Conservation (phyloP, 768 basidiomycete species). For the Lyophyllum atratum region DNA sequence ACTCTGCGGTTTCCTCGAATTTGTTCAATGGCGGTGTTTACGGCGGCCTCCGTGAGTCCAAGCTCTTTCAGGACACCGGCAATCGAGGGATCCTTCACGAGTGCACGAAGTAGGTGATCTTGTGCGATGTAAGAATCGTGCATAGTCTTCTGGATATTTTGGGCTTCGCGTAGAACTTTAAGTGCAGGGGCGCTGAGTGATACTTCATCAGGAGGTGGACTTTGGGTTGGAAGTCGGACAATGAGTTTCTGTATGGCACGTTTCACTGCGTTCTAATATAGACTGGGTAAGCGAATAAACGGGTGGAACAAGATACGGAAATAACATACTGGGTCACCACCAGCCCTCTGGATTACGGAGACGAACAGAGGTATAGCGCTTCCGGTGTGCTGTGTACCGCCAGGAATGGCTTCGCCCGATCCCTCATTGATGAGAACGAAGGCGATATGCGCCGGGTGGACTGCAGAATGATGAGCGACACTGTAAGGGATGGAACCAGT, state of each 20-base stretch:
- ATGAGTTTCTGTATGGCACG: slow-evolving; percentile 76
- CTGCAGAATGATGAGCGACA: slow-evolving; percentile 45
- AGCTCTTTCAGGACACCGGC: slow-evolving; percentile 73
- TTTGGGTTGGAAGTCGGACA: slow-evolving; percentile 81
- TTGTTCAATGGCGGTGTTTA: slow-evolving; percentile 79
- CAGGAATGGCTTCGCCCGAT: slow-evolving; percentile 34
- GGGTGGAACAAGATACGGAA: not conserved
- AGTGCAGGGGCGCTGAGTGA: slow-evolving; percentile 56
- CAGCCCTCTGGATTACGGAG: slow-evolving; percentile 78
- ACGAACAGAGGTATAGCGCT: slow-evolving; percentile 63
- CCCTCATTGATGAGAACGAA: slow-evolving; percentile 78
- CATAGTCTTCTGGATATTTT: slow-evolving; percentile 78
- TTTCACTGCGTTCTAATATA: slow-evolving; percentile 52
- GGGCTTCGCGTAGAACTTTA: slow-evolving; percentile 75
- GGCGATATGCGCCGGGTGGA: slow-evolving; percentile 83
- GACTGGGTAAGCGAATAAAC: not conserved
- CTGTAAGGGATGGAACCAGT: not conserved
- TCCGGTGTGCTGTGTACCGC: slow-evolving; percentile 28
- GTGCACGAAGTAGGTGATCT: slow-evolving; percentile 87
- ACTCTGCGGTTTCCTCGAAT: slow-evolving; percentile 83
- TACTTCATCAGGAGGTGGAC: slow-evolving; percentile 83
- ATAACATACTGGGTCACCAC: slow-evolving; percentile 80
- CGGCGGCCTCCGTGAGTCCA: slow-evolving; percentile 63
- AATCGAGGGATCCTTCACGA: slow-evolving; percentile 75
- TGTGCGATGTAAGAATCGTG: slow-evolving; percentile 92